A percentile compares a stretch with the other conserved stretches of the same genome.
These are phyloP conservation scores for Ophiognomonia clavigignenti-juglandacearum DNA, from an alignment of 2,329 filamentous ascomycete species.

Conservation along the genomic window DNA sequence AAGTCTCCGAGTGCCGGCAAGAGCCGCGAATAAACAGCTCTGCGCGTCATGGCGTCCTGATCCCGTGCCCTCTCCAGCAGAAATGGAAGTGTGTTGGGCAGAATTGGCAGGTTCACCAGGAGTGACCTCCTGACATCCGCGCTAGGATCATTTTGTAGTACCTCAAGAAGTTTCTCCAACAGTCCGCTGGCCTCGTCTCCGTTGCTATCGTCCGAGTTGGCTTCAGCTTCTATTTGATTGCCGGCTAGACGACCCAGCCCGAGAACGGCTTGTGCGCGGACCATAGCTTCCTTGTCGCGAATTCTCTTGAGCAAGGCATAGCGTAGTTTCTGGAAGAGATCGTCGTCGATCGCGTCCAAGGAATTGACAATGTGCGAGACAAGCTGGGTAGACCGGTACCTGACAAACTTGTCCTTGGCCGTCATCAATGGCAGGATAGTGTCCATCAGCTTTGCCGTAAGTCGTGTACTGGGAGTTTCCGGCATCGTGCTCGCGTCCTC, in stretches of 20 bases:
- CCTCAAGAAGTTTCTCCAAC: conserved; percentile 77
- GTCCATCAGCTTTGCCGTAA: conserved; percentile 70
- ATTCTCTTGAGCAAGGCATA: conserved; percentile 78
- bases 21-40: conserved; percentile 81
- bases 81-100: conserved; percentile 76
- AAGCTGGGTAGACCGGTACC: conserved; percentile 85
- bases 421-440: conserved; percentile 70
- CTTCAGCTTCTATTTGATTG: conserved; percentile 67
- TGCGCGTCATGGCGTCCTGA: conserved; percentile 75
- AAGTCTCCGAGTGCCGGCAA: conserved; percentile 91
- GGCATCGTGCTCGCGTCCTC: conserved; percentile 66
- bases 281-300: conserved; percentile 88
- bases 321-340: conserved; percentile 78
- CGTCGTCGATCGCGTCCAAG: conserved; percentile 86
- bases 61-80: conserved; percentile 89
- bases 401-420: conserved; percentile 87
- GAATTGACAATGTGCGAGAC: conserved; percentile 90
- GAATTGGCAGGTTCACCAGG: conserved; percentile 83
- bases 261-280: conserved; percentile 86
- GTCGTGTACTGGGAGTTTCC: conserved; percentile 78
- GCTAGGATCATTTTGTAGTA: conserved; percentile 89
- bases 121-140: conserved; percentile 88
- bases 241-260: conserved; percentile 82
- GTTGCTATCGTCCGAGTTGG: conserved; percentile 65
- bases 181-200: conserved; percentile 65